phyloP scores from a whole-genome alignment of 106 monocot genomes.

The Hemerocallis citrina region DNA sequence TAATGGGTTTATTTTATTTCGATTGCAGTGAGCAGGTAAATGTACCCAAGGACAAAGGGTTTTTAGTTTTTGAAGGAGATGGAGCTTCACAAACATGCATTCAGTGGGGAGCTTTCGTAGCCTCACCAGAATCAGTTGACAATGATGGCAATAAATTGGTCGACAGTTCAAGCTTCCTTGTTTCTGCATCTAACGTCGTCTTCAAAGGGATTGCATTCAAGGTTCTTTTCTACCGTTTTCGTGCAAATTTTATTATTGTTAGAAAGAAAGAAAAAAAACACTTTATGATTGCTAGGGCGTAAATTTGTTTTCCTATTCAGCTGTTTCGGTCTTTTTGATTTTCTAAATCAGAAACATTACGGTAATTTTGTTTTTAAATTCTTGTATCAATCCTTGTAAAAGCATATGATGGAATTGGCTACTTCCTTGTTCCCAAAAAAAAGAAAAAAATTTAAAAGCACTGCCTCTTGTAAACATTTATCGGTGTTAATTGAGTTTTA shows the following conservation, averaged over 20 bases:
- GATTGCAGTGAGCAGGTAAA: conserved; percentile 21
- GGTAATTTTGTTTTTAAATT: background rate
- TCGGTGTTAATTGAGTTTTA: background rate
- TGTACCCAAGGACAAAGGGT: conserved; percentile 1
- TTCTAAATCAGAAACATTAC: background rate
- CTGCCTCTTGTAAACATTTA: background rate
- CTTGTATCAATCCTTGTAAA: background rate
- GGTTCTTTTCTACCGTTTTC: background rate
- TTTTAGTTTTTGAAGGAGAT: conserved; percentile 15
- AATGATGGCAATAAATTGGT: too few species aligned
- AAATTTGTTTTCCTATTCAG: background rate
- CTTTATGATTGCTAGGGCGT: background rate
- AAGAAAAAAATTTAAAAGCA: background rate
- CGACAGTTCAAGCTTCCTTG: background rate
- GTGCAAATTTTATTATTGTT: background rate
- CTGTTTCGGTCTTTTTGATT: background rate
- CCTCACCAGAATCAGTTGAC: background rate
- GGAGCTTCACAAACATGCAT: background rate
- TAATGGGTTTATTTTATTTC: too few species aligned
- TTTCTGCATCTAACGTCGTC: background rate
- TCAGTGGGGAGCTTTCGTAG: background rate
- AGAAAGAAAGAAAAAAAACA: background rate
- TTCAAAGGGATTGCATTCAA: background rate
- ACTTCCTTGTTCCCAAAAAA: background rate
- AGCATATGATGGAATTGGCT: background rate